Base-by-base conservation (phyloP, 2,329 filamentous ascomycete genomes). In the Colletotrichum karsti region DNA sequence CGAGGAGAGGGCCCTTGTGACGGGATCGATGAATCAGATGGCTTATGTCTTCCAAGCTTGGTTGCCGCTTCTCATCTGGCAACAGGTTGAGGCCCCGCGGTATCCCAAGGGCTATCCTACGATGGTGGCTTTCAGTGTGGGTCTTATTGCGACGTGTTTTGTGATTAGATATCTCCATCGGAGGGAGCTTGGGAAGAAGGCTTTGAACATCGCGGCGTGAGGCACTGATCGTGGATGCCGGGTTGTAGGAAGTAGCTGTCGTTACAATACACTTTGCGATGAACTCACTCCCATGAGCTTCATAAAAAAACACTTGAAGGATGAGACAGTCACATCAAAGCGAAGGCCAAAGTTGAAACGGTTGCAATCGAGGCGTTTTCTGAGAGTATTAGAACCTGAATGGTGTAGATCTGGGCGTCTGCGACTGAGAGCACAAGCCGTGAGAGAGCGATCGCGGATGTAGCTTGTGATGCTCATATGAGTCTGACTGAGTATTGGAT, bases 11-110 rank as follows among this genome's bases (percentile, higher is more conserved):
- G 90, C 91, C 0, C 79, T 93, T 4, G 89, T 92, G 1, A 85
- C 90, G 1, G 90, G 83, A 0, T 79, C 83, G 15, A 92, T 92
- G 88, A 93, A 92, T 67, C 86, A 91, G 74, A 85, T 92, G 80
- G 90, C 90, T 0, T 92, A 92, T 67, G 89, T 92, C 1, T 77
- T 93, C 46, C 90, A 92, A 73, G 88, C 90, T 0, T 93, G 90
- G 90, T 75, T 93, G 44, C 91, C 91, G 7, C 82, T 91, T 33
- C 74, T 91, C 8, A 84, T 91, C 9, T 92, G 90, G 90, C 86
- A 89, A 77, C 87, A 90, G 73, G 82, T 89, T 0, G 88, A 91
- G 63, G 87, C 85, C 0, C 90, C 90, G 0, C 70, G 79, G 46
- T 92, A 91, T 63, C 80, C 78, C 1, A 91, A 91, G 72, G 90